phyloP scores from a whole-genome alignment of 805 yeast species.

The Phaffomyces thermotolerans region DNA sequence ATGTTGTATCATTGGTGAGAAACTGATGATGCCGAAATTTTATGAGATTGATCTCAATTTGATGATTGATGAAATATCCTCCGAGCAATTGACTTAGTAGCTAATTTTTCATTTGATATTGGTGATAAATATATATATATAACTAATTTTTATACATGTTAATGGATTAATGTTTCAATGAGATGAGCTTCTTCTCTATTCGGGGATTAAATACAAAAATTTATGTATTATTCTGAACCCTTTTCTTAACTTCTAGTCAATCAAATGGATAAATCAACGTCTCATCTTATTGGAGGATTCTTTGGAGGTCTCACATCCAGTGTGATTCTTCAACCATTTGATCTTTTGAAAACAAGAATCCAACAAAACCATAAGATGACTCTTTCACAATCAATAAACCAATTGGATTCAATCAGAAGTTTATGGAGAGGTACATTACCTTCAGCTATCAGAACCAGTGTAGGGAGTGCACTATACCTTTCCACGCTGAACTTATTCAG shows the following conservation, averaged over 20 bases:
- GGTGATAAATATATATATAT: neutral
- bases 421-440: constrained; percentile 95
- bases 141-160: too few species aligned
- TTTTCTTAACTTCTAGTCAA: neutral
- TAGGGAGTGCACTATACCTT: constrained; percentile 84
- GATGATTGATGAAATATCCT: neutral
- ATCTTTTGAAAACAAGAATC: constrained; percentile 77
- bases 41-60: neutral
- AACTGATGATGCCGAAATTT: neutral
- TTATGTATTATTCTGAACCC: neutral
- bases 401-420: constrained; percentile 34
- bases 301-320: constrained; percentile 80
- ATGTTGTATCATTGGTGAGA: neutral
- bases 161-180: too few species aligned
- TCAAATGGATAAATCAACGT: neutral
- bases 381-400: constrained; percentile 27
- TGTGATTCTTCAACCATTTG: constrained; percentile 78
- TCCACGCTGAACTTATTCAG: constrained; percentile 63
- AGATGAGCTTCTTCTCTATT: neutral
- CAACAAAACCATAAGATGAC: constrained; percentile 49
- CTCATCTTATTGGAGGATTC: constrained; percentile 74
- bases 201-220: too few species aligned
- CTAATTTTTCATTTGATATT: neutral
- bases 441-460: constrained; percentile 79
- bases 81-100: neutral